Base-by-base conservation (phyloP, 1,284 basidiomycete genomes). In the Tilletia indica region DNA sequence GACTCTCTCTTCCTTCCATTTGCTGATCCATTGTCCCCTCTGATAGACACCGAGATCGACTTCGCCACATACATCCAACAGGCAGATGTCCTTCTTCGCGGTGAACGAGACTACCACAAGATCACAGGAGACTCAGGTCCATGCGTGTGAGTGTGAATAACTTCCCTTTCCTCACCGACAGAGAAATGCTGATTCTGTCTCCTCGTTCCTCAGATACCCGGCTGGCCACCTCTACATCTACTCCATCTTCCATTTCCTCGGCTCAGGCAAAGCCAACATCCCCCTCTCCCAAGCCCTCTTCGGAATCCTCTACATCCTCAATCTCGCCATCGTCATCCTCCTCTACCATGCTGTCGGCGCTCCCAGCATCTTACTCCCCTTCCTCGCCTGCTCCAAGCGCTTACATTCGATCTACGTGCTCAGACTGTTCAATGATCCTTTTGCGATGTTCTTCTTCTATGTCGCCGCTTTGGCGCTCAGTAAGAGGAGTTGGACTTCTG, bases 351-450 rank as follows among this genome's bases (percentile, higher is more conserved):
- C 70, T 8, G 80, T 73, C 5, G 72, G 76, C 3, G 69, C 77
- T 38, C 82, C 82, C 9, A 64, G 36, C 9, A 36, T 34, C 5
- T 85, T 91, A 3, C 79, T 97, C 14, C 80, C 95, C 11, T 85
- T 93, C 4, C 86, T 99, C 12, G 89, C 91, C 0, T 86, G 97
- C 47, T 95, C 93, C 87, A 98, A 97, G 85, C 88, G 97, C 67
- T 87, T 97, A 16, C 94, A 97, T 82, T 98, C 96, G 5, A 93
- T 99, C 75, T 99, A 91, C 83, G 89, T 92, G 31, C 87, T 99
- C 64, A 89, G 97, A 8, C 87, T 99, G 42, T 99, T 99, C 87
- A 98, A 98, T 82, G 97, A 99, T 82, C 93, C 93, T 73, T 90
- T 95, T 89, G 89, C 92, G 0, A 89, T 93, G 63, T 83, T 92